Evolutionary conservation across 2,329 filamentous ascomycete species (phyloP).

Genomic region (Zymoseptoria ardabiliae): DNA sequence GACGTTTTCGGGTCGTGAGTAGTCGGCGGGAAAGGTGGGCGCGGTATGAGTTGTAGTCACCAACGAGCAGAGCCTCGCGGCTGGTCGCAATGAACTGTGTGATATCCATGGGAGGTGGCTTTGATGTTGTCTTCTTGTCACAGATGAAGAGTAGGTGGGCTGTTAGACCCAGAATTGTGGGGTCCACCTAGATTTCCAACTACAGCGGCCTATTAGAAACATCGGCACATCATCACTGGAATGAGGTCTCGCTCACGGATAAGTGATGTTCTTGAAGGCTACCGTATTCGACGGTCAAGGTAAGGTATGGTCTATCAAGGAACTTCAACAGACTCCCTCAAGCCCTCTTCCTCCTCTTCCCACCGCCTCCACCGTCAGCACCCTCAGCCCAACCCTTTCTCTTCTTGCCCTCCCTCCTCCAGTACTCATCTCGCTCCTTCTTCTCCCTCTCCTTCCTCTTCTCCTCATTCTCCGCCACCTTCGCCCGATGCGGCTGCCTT

Average conservation of each 20-base stretch:
- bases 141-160: background rate
- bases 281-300: no score
- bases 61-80: constrained; percentile 77
- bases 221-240: no score
- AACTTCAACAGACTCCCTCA: no score
- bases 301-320: no score
- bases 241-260: no score
- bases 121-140: background rate
- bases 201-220: no score
- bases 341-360: constrained; percentile 25
- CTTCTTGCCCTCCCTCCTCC: constrained; percentile 83
- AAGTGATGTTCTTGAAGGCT: no score
- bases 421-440: constrained; percentile 86
- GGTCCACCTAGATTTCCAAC: no score
- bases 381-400: constrained; percentile 51
- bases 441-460: constrained; percentile 83
- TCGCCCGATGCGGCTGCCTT: constrained; percentile 70
- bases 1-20: constrained; percentile 74
- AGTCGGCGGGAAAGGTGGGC: constrained; percentile 71
- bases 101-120: constrained; percentile 65
- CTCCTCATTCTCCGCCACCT: constrained; percentile 73
- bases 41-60: constrained; percentile 83
- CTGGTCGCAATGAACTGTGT: constrained; percentile 74
- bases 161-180: background rate
- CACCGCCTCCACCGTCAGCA: constrained; percentile 38